These are phyloP conservation scores for Diophrys appendiculata DNA, from an alignment of 73 alveolate genomes.

Conservation along the genomic window DNA sequence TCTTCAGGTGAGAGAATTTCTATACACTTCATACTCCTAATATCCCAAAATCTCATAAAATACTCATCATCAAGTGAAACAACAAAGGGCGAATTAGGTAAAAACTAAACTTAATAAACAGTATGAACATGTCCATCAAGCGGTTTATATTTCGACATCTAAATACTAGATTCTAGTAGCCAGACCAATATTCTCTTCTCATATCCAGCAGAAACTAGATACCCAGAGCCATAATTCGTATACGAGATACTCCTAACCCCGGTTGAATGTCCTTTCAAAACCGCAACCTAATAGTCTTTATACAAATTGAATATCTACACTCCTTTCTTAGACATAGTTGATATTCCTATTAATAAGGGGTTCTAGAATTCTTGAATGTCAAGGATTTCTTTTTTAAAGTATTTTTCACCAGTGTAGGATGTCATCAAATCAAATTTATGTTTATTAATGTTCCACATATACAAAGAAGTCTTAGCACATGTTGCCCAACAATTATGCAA, in stretches of 20 bases:
- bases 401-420: too few relatives aligned
- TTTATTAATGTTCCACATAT: too few relatives aligned
- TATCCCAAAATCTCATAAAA: constrained; percentile 91
- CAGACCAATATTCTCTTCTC: constrained; percentile 83
- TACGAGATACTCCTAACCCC: constrained; percentile 84
- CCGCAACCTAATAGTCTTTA: neutral
- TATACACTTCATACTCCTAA: constrained; percentile 61
- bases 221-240: constrained; percentile 77
- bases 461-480: too few relatives aligned
- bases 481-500: constrained; percentile 91
- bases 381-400: too few relatives aligned
- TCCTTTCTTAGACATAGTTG: too few relatives aligned
- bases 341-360: too few relatives aligned
- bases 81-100: constrained; percentile 78
- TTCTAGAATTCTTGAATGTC: too few relatives aligned
- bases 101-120: constrained; percentile 87
- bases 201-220: constrained; percentile 84
- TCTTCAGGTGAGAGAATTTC: constrained; percentile 12
- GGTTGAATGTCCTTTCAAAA: constrained; percentile 69
- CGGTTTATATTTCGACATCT: constrained; percentile 84
- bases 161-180: constrained; percentile 87
- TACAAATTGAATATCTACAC: too few relatives aligned
- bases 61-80: constrained; percentile 92
- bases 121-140: constrained; percentile 93
- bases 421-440: too few relatives aligned